A percentile compares a stretch with the other conserved stretches of the same genome.
Conservation (phyloP, 2,329 filamentous ascomycete species). For the Thermoascus crustaceus region DNA sequence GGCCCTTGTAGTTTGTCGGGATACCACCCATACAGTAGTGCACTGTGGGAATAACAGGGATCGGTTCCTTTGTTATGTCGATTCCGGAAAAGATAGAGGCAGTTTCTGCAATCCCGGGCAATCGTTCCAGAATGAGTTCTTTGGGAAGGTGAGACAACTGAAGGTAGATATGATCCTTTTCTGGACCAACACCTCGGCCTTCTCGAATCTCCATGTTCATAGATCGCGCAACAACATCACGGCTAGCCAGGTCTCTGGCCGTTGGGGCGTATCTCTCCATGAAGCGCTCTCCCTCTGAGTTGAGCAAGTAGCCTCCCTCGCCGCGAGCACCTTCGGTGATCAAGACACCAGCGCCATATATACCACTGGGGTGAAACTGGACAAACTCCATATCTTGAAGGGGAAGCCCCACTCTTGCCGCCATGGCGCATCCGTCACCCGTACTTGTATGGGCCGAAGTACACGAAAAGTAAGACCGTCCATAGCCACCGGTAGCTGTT, state of each 20-base stretch:
- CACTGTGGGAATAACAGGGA: conserved; percentile 79
- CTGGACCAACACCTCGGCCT: conserved; percentile 77
- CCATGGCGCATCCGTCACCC: conserved; percentile 91
- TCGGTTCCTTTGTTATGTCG: conserved; percentile 81
- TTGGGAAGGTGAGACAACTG: conserved; percentile 80
- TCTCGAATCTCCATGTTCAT: conserved; percentile 93
- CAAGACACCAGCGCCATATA: conserved; percentile 84
- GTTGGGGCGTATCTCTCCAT: conserved; percentile 91
- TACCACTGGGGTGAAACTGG: conserved; percentile 89
- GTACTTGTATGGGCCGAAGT: conserved; percentile 89
- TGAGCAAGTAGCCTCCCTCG: conserved; percentile 84
- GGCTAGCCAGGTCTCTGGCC: conserved; percentile 81
- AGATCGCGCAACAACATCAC: conserved; percentile 80
- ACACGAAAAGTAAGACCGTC: conserved; percentile 85
- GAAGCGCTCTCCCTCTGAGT: conserved; percentile 85
- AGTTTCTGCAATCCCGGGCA: conserved; percentile 88
- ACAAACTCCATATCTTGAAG: conserved; percentile 94
- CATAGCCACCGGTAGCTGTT: conserved; percentile 85
- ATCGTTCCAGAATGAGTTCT: conserved; percentile 76
- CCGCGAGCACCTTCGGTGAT: conserved; percentile 88
- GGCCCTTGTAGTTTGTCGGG: conserved; percentile 81
- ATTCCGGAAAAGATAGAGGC: conserved; percentile 85
- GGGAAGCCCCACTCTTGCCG: conserved; percentile 78
- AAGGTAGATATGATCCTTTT: conserved; percentile 89
- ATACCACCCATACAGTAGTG: conserved; percentile 98